Conservation (phyloP, 805 yeast species). For the Zygoascus flipseniorum region DNA sequence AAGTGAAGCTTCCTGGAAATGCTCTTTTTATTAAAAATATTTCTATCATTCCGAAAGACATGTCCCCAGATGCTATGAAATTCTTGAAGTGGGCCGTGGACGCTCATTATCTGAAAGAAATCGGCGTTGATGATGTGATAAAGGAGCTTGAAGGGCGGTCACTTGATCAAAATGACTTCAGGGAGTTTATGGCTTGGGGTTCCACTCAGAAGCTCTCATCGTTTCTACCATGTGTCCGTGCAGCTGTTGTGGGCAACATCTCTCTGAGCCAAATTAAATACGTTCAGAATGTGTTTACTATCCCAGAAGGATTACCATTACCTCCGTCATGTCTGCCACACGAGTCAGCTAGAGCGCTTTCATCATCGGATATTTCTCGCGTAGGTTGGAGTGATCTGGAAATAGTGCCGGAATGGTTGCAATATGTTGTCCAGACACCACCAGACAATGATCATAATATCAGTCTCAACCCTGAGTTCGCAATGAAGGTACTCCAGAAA, state of each 20-base stretch:
- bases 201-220: constrained; percentile 7
- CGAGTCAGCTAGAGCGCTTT: constrained; percentile 13
- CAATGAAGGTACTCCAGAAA: constrained; percentile 20
- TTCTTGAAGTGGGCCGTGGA: constrained; percentile 23
- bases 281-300: constrained; percentile 19
- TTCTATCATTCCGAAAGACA: constrained; percentile 23
- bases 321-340: constrained; percentile 28
- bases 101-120: constrained; percentile 17
- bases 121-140: constrained; percentile 21
- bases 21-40: constrained; percentile 17
- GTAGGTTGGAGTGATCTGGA: constrained; percentile 22
- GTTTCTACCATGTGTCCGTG: constrained; percentile 6
- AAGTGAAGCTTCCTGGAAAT: constrained; percentile 23
- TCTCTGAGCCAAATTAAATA: constrained; percentile 18
- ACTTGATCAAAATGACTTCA: constrained; percentile 14
- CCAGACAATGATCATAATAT: constrained; percentile 12
- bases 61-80: constrained; percentile 14
- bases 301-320: constrained; percentile 23
- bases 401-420: constrained; percentile 17
- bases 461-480: constrained; percentile 18
- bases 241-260: constrained; percentile 19
- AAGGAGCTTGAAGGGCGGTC: constrained; percentile 25
- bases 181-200: constrained; percentile 25
- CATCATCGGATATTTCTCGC: constrained; percentile 14
- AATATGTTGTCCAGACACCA: constrained; percentile 10